Base-by-base conservation (phyloP, 2,329 filamentous ascomycete species). In the Hypomyces perniciosus region DNA sequence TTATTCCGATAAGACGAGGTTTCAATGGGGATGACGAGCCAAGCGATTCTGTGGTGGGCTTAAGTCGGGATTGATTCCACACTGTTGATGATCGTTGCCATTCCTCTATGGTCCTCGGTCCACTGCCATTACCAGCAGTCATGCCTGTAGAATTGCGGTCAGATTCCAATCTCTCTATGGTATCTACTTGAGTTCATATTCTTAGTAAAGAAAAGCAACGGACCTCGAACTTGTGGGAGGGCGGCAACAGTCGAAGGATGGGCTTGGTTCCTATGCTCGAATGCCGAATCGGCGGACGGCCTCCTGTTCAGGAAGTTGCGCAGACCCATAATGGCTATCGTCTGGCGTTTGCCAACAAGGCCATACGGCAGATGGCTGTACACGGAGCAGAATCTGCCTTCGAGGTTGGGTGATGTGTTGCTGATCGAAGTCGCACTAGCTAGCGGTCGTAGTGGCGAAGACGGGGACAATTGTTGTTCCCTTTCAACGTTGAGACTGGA, bases 321-420 rank as follows among this genome's bases (percentile, higher is more conserved):
- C 8, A 54, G 30, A 41, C 52, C 52, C 52, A 54, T 54, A 20
- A 41, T 51, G 48, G 48, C 51, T 6, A 47, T 27, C 31, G 27
- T 37, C 42, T 45, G 31, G 39, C 13, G 9, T 43, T 33, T n/a
- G 33, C 37, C 27, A 30, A 42, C 43, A 46, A 46, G n/a, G 43
- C 46, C 51, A 50, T 53, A 35, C 39, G 43, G 28, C 12, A 40
- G 35, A 30, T 39, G 12, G 29, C 12, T 30, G 31, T 9, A 31
- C 27, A 10, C 26, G 7, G 27, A 31, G 41, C 41, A 44, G 9
- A 20, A 20, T 20, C 20, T 20, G 20, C 20, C 3, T 20, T 20
- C 20, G 20, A 20, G 20, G 20, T 20, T 20, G 20, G 41, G 29
- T 29, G 29, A 28, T 44, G 9, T 29, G 27, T 20, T 20, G 20